Percentiles rank a stretch among this genome's conserved stretches.
phyloP scores from a whole-genome alignment of 2,329 filamentous ascomycete species.

The Teratosphaeria nubilosa region DNA sequence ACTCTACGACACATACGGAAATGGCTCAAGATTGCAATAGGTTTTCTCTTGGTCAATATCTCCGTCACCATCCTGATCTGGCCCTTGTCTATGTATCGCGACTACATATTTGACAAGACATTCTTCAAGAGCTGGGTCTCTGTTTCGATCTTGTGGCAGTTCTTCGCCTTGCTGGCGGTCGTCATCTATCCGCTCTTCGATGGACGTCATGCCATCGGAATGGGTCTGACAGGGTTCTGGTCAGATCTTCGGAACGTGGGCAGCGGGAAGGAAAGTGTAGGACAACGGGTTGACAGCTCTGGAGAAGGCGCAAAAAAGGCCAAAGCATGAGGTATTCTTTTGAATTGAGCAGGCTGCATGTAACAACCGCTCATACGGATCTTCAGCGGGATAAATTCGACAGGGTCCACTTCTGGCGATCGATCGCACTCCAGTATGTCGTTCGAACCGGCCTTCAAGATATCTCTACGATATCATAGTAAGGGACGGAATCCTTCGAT shows the following conservation, averaged over 20 bases:
- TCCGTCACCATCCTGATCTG: neutral
- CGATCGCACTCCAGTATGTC: no score
- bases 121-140: neutral
- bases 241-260: neutral
- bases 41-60: neutral
- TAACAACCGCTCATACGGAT: no score
- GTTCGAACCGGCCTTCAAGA: no score
- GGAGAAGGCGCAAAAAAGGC: no score
- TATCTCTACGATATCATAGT: no score
- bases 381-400: no score
- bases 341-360: no score
- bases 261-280: neutral
- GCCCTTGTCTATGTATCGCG: neutral
- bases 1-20: neutral
- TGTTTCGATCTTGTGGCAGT: neutral
- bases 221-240: neutral
- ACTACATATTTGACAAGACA: neutral
- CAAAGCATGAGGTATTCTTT: no score
- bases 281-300: neutral
- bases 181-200: neutral
- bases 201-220: neutral
- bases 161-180: neutral
- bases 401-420: no score
- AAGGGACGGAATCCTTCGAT: no score
- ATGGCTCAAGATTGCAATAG: neutral